Evolutionary conservation across 495 filamentous ascomycete species (phyloP), one percentile per base, ranked within the genome.

Genomic region (Xylaria nigripes): DNA sequence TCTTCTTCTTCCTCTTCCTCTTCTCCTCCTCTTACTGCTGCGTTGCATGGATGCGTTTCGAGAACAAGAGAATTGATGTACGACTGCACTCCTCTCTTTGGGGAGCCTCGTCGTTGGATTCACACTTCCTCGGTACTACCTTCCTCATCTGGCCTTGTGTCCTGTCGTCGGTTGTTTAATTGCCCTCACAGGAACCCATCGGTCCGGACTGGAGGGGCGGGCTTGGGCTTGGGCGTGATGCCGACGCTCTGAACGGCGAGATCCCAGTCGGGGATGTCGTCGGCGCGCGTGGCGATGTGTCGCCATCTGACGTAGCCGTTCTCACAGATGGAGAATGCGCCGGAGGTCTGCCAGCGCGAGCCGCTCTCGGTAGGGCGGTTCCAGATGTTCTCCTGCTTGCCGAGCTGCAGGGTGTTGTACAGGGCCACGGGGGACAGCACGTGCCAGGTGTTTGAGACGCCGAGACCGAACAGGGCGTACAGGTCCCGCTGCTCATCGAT

Each of bases 261-360:
- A 41, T 68, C 63, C 51, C 82, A 79, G 56, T 78, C 61, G 1
- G 77, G 70, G 5, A 81, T 48, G 16, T 81, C 74, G 49, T 77
- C 73, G 19, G 79, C 73, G 12, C 66, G 66, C 13, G 52, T 45
- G 23, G 72, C 70, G 21, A 68, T 60, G 34, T 64, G 59, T 1
- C 58, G 61, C 77, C 80, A 84, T 38, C 61, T 64, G 3, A 85
- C 71, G 18, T 69, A 52, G 3, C 81, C 80, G 1, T 68, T 60
- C 24, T 59, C 55, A 61, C 81, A 78, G 12, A 84, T 64, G 5
- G 73, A 77, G 63, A 78, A 86, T 41, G 72, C 74, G 25, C 81
- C 82, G 38, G 71, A 61, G 23, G 67, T 79, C 70, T 85, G 80
- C 81, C 80, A 84, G 30, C 77, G 60, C 45, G 54, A 77, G 24